These are phyloP conservation scores for Fusarium veterinarium DNA, from an alignment of 2,329 filamentous ascomycete species.

Conservation along the genomic window DNA sequence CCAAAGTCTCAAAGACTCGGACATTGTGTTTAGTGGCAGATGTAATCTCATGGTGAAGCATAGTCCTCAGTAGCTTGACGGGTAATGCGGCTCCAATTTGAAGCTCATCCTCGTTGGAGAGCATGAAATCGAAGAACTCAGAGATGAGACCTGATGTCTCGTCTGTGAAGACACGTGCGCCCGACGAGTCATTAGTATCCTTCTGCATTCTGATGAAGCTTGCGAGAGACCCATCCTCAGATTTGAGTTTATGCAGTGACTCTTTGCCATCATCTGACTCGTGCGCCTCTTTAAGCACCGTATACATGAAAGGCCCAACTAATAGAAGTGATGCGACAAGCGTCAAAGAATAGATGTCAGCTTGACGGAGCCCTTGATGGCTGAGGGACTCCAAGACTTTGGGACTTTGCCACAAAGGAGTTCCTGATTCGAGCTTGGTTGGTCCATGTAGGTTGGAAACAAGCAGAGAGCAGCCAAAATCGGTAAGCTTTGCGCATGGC, in stretches of 20 bases:
- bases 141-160: not conserved
- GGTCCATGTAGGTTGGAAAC: not conserved
- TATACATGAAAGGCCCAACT: not conserved
- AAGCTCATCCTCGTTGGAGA: not conserved
- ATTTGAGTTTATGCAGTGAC: not conserved
- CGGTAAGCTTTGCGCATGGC: not conserved
- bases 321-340: not conserved
- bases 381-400: not conserved
- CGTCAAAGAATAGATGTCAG: not conserved
- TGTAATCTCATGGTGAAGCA: not conserved
- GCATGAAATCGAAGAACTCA: not conserved
- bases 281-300: accelerated
- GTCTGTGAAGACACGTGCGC: not conserved
- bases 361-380: not conserved
- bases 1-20: not conserved
- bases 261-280: not conserved
- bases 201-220: not conserved
- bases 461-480: not conserved
- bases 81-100: not conserved
- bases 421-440: not conserved
- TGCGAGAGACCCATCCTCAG: not conserved
- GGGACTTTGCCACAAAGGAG: not conserved
- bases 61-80: not conserved
- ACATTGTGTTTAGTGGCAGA: not conserved
- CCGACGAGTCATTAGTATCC: no score